Percentiles rank a stretch among this genome's conserved stretches.
Evolutionary conservation across 2,329 filamentous ascomycete species (phyloP).

Genomic region (Plectosphaerella sp.): DNA sequence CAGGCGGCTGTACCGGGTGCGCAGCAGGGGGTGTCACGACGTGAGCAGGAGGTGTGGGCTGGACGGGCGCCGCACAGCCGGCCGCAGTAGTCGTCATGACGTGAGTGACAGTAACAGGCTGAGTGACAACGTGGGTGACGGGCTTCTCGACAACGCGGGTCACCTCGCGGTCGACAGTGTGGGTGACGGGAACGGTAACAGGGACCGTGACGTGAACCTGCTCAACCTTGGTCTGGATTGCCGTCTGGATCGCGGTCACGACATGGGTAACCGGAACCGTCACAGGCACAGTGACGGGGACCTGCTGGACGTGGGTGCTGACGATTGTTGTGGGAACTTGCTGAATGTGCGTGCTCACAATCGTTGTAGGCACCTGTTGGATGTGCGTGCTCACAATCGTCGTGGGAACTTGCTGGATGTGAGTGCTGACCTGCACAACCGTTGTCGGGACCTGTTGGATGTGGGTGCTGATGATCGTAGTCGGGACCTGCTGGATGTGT

Average conservation of each 20-base stretch:
- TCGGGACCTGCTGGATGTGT: conserved; percentile 3
- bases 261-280: conserved; percentile 2
- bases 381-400: conserved; percentile 3
- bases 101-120: conserved; percentile 1
- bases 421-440: background rate
- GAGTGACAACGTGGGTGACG: conserved; percentile 3
- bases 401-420: conserved; percentile 4
- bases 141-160: conserved; percentile 3
- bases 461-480: conserved; percentile 2
- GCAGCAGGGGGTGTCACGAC: background rate
- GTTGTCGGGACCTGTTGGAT: conserved; percentile 8
- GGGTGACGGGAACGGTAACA: conserved; percentile 4
- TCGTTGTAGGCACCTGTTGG: conserved; percentile 2
- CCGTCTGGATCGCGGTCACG: conserved; percentile 1
- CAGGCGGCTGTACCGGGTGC: background rate
- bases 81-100: conserved; percentile 1
- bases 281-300: conserved; percentile 1
- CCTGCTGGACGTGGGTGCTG: background rate
- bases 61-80: conserved; percentile 1
- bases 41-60: background rate
- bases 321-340: conserved; percentile 8
- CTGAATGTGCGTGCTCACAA: conserved; percentile 3
- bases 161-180: conserved; percentile 3
- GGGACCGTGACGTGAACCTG: conserved; percentile 2
- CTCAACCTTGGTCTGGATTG: conserved; percentile 4